phyloP scores from a whole-genome alignment of 2,329 filamentous ascomycete genomes.

The Plectosphaerella plurivora region DNA sequence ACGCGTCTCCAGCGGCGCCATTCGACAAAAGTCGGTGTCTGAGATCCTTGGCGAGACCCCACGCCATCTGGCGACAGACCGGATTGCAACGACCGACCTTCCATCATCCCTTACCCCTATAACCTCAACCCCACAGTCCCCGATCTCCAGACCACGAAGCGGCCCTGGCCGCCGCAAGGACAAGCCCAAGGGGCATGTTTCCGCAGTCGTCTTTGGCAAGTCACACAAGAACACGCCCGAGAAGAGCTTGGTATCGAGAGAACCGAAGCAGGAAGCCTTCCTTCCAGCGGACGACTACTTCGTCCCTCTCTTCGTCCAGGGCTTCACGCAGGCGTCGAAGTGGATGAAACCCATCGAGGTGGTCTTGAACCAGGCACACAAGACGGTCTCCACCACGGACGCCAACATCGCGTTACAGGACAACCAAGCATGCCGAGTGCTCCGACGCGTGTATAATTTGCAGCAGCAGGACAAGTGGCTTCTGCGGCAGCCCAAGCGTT shows the following conservation, averaged over 20 bases:
- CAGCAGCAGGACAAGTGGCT: conserved; percentile 94
- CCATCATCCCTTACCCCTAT: conserved; percentile 30
- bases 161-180: conserved; percentile 41
- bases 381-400: conserved; percentile 83
- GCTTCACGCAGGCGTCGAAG: conserved; percentile 48
- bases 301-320: conserved; percentile 56
- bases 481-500: conserved; percentile 80
- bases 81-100: conserved; percentile 19
- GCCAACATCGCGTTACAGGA: conserved; percentile 80
- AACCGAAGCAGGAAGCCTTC: conserved; percentile 31
- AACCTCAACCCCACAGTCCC: conserved; percentile 40
- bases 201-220: conserved; percentile 75
- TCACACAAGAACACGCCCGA: conserved; percentile 44
- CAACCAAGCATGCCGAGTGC: conserved; percentile 78
- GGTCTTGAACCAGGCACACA: conserved; percentile 77
- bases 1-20: conserved; percentile 64
- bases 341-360: conserved; percentile 65
- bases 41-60: conserved; percentile 64
- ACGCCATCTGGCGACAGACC: conserved; percentile 29
- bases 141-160: conserved; percentile 21
- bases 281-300: conserved; percentile 59
- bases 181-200: conserved; percentile 61
- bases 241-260: conserved; percentile 35
- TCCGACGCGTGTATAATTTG: conserved; percentile 82
- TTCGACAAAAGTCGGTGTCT: conserved; percentile 67